Percentiles rank a stretch among this genome's conserved stretches.
Evolutionary conservation across 768 basidiomycete species (phyloP).

Genomic region (Boletus pseudopeckii): DNA sequence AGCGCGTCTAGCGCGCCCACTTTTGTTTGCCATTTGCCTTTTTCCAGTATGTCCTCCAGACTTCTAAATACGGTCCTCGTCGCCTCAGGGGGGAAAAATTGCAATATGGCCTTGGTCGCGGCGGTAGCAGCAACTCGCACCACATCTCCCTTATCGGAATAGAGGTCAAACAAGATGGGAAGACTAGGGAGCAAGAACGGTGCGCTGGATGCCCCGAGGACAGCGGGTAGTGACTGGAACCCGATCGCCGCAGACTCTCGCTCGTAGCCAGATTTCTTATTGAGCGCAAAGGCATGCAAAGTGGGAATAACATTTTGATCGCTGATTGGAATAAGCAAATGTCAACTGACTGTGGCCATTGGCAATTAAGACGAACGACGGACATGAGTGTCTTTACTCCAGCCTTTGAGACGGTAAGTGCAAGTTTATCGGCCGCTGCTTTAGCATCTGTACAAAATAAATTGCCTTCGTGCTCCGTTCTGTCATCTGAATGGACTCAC

Average conservation of each 20-base stretch:
- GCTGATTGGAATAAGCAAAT: slow-evolving; percentile 35
- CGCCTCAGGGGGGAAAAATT: slow-evolving; percentile 80
- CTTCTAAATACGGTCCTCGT: slow-evolving; percentile 63
- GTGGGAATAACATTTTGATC: slow-evolving; percentile 59
- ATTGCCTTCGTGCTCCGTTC: not conserved
- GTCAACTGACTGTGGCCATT: slow-evolving; percentile 13
- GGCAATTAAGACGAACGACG: slow-evolving; percentile 19
- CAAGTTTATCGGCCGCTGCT: slow-evolving; percentile 76
- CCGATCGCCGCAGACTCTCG: slow-evolving; percentile 84
- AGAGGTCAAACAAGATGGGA: slow-evolving; percentile 73
- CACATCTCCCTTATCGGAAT: slow-evolving; percentile 93
- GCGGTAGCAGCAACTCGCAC: slow-evolving; percentile 77
- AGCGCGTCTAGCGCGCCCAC: slow-evolving; percentile 90
- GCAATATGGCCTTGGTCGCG: slow-evolving; percentile 81
- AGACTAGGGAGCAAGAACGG: slow-evolving; percentile 78
- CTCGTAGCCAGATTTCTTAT: slow-evolving; percentile 86
- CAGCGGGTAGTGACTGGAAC: slow-evolving; percentile 67
- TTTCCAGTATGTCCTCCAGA: slow-evolving; percentile 72
- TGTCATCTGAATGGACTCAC: slow-evolving; percentile 30
- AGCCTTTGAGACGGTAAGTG: slow-evolving; percentile 62
- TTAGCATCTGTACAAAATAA: slow-evolving; percentile 62
- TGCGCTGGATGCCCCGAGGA: slow-evolving; percentile 66
- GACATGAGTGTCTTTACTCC: slow-evolving; percentile 64
- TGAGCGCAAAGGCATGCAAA: slow-evolving; percentile 66
- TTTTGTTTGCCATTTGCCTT: slow-evolving; percentile 92